Percentiles rank a stretch among this genome's conserved stretches.
phyloP scores from a whole-genome alignment of 352 stramenopile species.

The Thalassiosira mediterranea region DNA sequence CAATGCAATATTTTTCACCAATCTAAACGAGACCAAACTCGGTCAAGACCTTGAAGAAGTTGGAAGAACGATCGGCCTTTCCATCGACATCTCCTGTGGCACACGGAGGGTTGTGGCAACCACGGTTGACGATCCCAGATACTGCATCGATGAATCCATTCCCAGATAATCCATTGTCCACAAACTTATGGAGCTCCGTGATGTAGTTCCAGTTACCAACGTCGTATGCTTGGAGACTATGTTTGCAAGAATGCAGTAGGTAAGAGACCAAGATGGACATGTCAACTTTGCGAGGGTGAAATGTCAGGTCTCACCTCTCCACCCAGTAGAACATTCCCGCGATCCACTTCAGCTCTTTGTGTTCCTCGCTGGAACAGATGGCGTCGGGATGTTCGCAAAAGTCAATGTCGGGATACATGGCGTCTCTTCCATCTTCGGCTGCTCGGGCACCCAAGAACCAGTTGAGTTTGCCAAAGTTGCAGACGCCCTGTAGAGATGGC shows the following conservation, averaged over 20 bases:
- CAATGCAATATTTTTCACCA: too few species aligned
- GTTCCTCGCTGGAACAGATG: constrained; percentile 48
- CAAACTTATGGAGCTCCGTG: constrained; percentile 55
- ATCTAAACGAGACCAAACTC: constrained; percentile 1
- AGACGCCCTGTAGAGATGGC: too few species aligned
- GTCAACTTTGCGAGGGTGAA: too few species aligned
- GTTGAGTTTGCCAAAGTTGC: constrained; percentile 60
- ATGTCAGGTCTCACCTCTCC: constrained; percentile 8
- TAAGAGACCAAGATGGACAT: not conserved
- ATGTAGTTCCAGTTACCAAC: constrained; percentile 55
- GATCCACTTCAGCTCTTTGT: constrained; percentile 64
- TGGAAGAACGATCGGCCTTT: constrained; percentile 20
- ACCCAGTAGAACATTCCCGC: constrained; percentile 39
- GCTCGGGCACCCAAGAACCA: constrained; percentile 35
- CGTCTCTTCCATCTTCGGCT: constrained; percentile 9
- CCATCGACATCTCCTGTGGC: constrained; percentile 33
- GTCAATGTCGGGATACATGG: constrained; percentile 26
- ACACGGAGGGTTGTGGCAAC: constrained; percentile 50
- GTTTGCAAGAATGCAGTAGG: not conserved
- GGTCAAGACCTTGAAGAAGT: constrained; percentile 42
- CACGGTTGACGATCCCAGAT: constrained; percentile 56
- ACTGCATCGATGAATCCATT: constrained; percentile 66
- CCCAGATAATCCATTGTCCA: constrained; percentile 55
- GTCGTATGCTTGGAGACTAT: constrained; percentile 54
- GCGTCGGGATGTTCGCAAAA: constrained; percentile 52